Conservation (phyloP, 345 rosid species). For the Aquilaria malaccensis region DNA sequence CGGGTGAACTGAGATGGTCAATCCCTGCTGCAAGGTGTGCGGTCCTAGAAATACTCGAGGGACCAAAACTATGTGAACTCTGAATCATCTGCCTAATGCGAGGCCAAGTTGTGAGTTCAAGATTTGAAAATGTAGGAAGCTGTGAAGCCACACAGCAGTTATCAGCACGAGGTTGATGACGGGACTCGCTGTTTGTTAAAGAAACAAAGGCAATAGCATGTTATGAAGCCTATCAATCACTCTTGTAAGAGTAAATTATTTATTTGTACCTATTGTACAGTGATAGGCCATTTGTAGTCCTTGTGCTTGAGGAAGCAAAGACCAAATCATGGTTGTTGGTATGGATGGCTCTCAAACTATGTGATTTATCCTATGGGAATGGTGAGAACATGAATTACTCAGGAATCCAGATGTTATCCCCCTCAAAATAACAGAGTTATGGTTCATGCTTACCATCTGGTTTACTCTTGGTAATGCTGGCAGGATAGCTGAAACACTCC, state of each 20-base stretch:
- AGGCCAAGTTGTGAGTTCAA: conserved; percentile 4
- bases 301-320: conserved; percentile 9
- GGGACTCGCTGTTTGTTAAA: conserved; percentile 10
- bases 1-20: conserved; percentile 25
- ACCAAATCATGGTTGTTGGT: conserved; percentile 11
- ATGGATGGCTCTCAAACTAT: conserved; percentile 11
- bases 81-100: conserved; percentile 9
- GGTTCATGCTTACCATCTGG: conserved; percentile 19
- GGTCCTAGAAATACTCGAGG: conserved; percentile 21
- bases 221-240: neutral
- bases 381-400: neutral
- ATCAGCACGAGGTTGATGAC: conserved; percentile 6
- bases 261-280: conserved; percentile 15
- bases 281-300: conserved; percentile 13
- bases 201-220: neutral
- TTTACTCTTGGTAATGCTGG: conserved; percentile 17
- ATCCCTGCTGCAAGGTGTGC: conserved; percentile 17
- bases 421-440: conserved; percentile 4
- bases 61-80: conserved; percentile 20
- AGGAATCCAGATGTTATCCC: neutral
- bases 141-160: conserved; percentile 18
- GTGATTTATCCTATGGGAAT: conserved; percentile 27
- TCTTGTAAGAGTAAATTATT: neutral
- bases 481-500: conserved; percentile 14
- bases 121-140: conserved; percentile 11